phyloP scores from a whole-genome alignment of 1,139 yeast species.

The Zygosaccharomyces sapae region DNA sequence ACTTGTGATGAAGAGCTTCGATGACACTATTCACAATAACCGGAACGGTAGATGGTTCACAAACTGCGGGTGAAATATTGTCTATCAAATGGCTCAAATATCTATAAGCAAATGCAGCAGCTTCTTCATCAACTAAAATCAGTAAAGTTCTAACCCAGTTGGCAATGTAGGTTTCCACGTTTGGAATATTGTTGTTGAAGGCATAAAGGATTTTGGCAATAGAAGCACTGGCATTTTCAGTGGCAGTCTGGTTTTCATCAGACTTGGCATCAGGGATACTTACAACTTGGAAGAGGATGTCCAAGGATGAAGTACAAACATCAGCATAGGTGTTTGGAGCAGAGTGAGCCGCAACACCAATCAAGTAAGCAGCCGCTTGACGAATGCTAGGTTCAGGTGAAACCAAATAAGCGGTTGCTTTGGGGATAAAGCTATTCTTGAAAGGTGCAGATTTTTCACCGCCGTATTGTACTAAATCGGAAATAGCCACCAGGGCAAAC shows the following conservation, averaged over 20 bases:
- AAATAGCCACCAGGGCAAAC: slow-evolving; percentile 75
- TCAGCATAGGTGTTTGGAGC: slow-evolving; percentile 65
- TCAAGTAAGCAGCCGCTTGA: slow-evolving; percentile 80
- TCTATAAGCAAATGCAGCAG: slow-evolving; percentile 81
- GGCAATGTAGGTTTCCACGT: slow-evolving; percentile 56
- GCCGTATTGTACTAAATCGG: slow-evolving; percentile 75
- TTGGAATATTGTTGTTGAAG: slow-evolving; percentile 54
- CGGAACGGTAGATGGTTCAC: slow-evolving; percentile 47
- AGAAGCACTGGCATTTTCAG: slow-evolving; percentile 80
- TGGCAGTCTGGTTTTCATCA: slow-evolving; percentile 79
- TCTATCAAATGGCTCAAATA: slow-evolving; percentile 74
- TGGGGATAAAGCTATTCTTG: slow-evolving; percentile 59
- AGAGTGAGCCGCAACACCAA: slow-evolving; percentile 81
- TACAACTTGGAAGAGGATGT: slow-evolving; percentile 68
- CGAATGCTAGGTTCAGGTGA: slow-evolving; percentile 71
- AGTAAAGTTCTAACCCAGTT: slow-evolving; percentile 86
- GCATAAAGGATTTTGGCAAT: slow-evolving; percentile 73
- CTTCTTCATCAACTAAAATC: slow-evolving; percentile 76
- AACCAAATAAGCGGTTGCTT: slow-evolving; percentile 60
- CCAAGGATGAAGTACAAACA: slow-evolving; percentile 63
- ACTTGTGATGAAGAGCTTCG: slow-evolving; percentile 67
- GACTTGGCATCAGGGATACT: slow-evolving; percentile 80
- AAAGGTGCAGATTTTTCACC: slow-evolving; percentile 65
- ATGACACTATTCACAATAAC: slow-evolving; percentile 68
- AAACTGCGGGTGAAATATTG: slow-evolving; percentile 59